Conservation (phyloP, 2,329 filamentous ascomycete species). For the Rosellinia necatrix region DNA sequence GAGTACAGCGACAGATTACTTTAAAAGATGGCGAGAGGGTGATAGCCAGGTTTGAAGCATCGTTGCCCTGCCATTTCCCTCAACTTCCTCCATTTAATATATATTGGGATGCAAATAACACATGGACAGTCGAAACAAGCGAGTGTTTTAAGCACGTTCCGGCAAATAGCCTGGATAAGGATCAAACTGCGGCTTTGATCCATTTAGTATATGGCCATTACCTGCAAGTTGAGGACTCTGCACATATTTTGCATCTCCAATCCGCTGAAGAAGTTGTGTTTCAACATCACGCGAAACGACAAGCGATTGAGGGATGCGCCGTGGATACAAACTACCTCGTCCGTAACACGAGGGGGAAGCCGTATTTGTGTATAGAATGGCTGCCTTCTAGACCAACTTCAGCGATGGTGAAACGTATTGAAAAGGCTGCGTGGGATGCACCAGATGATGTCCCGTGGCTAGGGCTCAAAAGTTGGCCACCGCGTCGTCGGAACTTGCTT, state of each 20-base stretch:
- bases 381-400: slow-evolving; percentile 51
- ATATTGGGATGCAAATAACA: slow-evolving; percentile 44
- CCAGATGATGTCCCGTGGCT: slow-evolving; percentile 56
- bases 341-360: slow-evolving; percentile 43
- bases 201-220: slow-evolving; percentile 55
- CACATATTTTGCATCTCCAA: slow-evolving; percentile 51
- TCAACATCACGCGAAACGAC: slow-evolving; percentile 29
- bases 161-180: slow-evolving; percentile 30
- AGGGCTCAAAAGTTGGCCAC: slow-evolving; percentile 54
- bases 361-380: slow-evolving; percentile 49
- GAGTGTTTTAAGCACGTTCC: slow-evolving; percentile 15
- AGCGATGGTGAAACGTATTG: slow-evolving; percentile 46
- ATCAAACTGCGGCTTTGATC: slow-evolving; percentile 54
- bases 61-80: slow-evolving; percentile 50
- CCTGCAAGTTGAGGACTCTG: slow-evolving; percentile 44
- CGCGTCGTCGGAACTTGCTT: slow-evolving; percentile 64
- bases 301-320: slow-evolving; percentile 30
- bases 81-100: slow-evolving; percentile 44
- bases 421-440: slow-evolving; percentile 44
- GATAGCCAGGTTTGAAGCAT: slow-evolving; percentile 47
- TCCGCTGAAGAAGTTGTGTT: slow-evolving; percentile 32
- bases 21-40: slow-evolving; percentile 43
- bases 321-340: slow-evolving; percentile 44
- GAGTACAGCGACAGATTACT: slow-evolving; percentile 40
- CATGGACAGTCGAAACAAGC: slow-evolving; percentile 46